Evolutionary conservation across 148 eudicot species (phyloP), one percentile per base, ranked within the genome.

Genomic region (Rhododendron ovatum): DNA sequence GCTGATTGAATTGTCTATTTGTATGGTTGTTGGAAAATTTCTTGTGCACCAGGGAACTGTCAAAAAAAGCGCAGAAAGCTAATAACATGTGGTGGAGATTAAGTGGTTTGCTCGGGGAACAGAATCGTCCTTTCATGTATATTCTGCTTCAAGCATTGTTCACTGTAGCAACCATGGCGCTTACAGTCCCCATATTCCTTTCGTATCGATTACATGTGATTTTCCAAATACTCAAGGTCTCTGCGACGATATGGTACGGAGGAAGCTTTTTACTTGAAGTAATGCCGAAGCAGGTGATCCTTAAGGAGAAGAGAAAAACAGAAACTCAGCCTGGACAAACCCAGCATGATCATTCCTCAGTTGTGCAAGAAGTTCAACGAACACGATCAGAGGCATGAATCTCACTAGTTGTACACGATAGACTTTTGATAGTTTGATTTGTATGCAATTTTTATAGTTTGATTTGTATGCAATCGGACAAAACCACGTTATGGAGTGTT

Each of bases 1-100:
- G 76, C 14, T 71, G 39, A 71, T 33, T 67, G 57, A 57, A 28
- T 18, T 55, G 78, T 33, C 24, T 63, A 48, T 81, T 14, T 51
- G 33, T 78, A 63, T 61, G 57, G 5, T 37, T 28, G 76, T 59
- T 55, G 45, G 14, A 28, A 75, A 65, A 15, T 24, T 17, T 76
- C 61, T 13, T 63, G 50, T 86, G 73, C 67, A 81, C 81, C 18
- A 98, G 99, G 96, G 99, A 95, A 89, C 98, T 98, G 39, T 98
- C 99, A 5, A 98, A 95, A 88, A 98, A 98, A 90, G 98, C 99
- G 41, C 94, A 94, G 84, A 98, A 98, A 82, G 96, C 99, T 73
- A 95, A 98, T 89, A 98, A 94, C 69, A 6, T 94, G 43, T 98
- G 96, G 98, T 98, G 98, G 99, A 93, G 93, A 17, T 84, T 94